A percentile compares a stretch with the other conserved stretches of the same genome.
Evolutionary conservation across 345 rosid species (phyloP).

Genomic region (Acer saccharum): DNA sequence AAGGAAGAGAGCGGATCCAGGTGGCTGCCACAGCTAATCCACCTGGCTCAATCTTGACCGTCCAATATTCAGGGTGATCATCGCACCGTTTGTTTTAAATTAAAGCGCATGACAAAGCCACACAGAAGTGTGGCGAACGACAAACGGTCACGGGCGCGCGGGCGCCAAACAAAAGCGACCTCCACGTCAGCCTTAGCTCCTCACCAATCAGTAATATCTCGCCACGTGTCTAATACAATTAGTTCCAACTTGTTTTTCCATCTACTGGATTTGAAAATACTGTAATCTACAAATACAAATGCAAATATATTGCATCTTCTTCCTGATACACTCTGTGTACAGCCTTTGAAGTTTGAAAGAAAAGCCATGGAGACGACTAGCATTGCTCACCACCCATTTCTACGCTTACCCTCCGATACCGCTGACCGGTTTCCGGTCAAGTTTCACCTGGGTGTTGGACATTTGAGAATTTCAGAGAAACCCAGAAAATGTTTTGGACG

Average conservation of each 20-base stretch:
- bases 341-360: neutral
- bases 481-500: neutral
- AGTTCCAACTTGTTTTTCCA: neutral
- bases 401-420: neutral
- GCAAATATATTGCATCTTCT: neutral
- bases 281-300: neutral
- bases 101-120: neutral
- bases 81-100: neutral
- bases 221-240: slow-evolving; percentile 6
- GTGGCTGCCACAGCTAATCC: neutral
- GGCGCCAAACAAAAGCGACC: neutral
- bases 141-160: slow-evolving; percentile 5
- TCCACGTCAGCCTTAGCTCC: slow-evolving; percentile 10
- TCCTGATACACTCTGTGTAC: neutral
- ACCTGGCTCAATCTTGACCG: neutral
- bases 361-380: slow-evolving; percentile 12
- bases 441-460: slow-evolving; percentile 5
- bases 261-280: neutral
- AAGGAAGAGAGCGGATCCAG: neutral
- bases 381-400: neutral
- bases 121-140: slow-evolving; percentile 3
- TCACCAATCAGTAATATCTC: neutral
- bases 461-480: neutral
- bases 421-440: neutral
- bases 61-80: neutral